Base-by-base conservation (phyloP, 1,284 basidiomycete genomes). In the Apiotrichum sp. region DNA sequence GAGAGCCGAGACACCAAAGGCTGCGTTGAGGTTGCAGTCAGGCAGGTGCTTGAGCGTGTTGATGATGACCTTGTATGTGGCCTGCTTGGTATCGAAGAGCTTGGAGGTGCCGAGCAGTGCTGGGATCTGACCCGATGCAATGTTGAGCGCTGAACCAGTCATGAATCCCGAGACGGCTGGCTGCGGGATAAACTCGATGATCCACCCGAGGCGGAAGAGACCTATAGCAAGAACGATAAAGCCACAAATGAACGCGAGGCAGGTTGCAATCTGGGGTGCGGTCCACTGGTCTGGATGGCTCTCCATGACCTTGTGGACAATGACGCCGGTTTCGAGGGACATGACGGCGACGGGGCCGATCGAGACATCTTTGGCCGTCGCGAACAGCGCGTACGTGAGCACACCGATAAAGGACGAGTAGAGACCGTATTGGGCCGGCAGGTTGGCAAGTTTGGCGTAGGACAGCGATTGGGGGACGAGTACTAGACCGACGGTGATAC, bases 271-370 rank as follows among this genome's bases (percentile, higher is more conserved):
- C 56, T 85, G 79, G 6, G 88, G 85, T 3, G 78, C 78, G 3
- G 74, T 66, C 82, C 84, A 93, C 65, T 79, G 69, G 32, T 77
- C 64, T 1, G 71, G 73, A 44, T 69, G 70, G 39, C 70, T 63
- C 5, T 56, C 64, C 48, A 87, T 70, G 50, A 95, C 84, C 43
- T 82, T 74, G 32, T 80, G 78, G 70, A 96, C 87, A 61, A 95
- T 85, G 68, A 89, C 85, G 13, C 89, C 82, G 6, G 70, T 85
- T 38, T 90, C 88, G 53, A 96, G 83, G 6, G 90, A 95, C 92
- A 98, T 96, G 75, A 98, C 95, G 14, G 95, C 93, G 61, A 95
- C 93, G 3, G 93, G 93, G 50, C 93, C 93, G 63, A 97, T 96
- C 10, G 90, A 90, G 38, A 93, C 88, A 78, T 97, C 93, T 75